Conservation (phyloP, 768 basidiomycete genomes). For the Boletus speciosus region DNA sequence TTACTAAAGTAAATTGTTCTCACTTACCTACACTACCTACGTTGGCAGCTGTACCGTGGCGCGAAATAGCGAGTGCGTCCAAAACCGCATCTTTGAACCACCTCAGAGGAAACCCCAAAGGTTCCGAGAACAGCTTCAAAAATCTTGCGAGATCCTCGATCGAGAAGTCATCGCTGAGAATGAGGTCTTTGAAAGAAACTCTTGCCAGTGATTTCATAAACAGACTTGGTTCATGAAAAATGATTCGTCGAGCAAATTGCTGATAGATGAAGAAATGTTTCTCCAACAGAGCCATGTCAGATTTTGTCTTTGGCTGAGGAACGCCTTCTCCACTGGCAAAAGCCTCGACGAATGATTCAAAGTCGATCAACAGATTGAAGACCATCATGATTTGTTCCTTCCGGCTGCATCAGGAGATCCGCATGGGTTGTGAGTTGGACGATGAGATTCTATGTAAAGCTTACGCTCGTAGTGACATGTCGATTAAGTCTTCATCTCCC, state of each 20-base stretch:
- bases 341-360: background rate
- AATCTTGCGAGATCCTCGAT: slow-evolving; percentile 20
- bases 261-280: slow-evolving; percentile 1
- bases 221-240: slow-evolving; percentile 29
- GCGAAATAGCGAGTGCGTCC: slow-evolving; percentile 20
- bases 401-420: background rate
- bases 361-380: background rate
- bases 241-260: slow-evolving; percentile 30
- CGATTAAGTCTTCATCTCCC: slow-evolving; percentile 20
- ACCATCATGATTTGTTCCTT: background rate
- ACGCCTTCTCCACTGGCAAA: no score
- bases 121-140: background rate
- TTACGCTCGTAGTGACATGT: slow-evolving; percentile 10
- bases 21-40: slow-evolving; percentile 9
- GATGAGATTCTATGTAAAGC: background rate
- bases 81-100: slow-evolving; percentile 30
- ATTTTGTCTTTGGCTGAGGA: background rate
- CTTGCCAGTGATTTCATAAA: slow-evolving; percentile 27
- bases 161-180: slow-evolving; percentile 31
- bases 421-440: background rate
- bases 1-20: background rate
- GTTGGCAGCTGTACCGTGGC: slow-evolving; percentile 9
- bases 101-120: slow-evolving; percentile 14
- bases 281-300: background rate
- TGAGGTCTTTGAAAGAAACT: slow-evolving; percentile 33